phyloP scores from a whole-genome alignment of 202 grass and related monocot genomes.

The Eragrostis tef region DNA sequence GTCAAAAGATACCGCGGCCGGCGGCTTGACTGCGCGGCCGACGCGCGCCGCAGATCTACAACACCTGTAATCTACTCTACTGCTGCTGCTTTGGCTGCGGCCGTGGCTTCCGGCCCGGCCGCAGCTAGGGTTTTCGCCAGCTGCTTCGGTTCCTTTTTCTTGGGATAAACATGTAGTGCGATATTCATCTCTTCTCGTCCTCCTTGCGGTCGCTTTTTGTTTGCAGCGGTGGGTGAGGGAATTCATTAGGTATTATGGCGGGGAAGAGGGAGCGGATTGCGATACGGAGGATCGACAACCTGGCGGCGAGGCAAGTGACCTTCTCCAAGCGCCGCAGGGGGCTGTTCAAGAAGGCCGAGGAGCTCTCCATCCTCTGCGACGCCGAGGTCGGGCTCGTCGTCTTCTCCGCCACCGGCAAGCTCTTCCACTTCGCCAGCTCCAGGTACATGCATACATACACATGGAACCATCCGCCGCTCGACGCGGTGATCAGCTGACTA shows the following conservation, averaged over 20 bases:
- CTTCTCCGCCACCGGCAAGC: conserved; percentile 77
- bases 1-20: neutral
- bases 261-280: conserved; percentile 75
- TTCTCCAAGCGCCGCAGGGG: conserved; percentile 76
- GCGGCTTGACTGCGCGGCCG: neutral
- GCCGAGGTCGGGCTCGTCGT: conserved; percentile 76
- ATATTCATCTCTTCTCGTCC: neutral
- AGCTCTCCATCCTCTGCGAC: conserved; percentile 82
- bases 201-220: neutral
- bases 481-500: neutral
- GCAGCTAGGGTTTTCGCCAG: conserved; percentile 45
- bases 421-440: conserved; percentile 64
- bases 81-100: neutral
- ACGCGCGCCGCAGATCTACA: conserved; percentile 51
- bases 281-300: conserved; percentile 75
- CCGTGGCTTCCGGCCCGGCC: neutral
- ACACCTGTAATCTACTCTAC: conserved; percentile 48
- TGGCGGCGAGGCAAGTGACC: conserved; percentile 74
- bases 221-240: neutral
- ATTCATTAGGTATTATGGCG: neutral
- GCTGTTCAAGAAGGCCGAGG: conserved; percentile 84
- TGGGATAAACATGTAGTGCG: neutral
- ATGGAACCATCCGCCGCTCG: neutral
- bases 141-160: neutral
- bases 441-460: conserved; percentile 38